These are phyloP conservation scores for Hygrophorus pudorinus DNA, from an alignment of 768 basidiomycete species.

Conservation along the genomic window DNA sequence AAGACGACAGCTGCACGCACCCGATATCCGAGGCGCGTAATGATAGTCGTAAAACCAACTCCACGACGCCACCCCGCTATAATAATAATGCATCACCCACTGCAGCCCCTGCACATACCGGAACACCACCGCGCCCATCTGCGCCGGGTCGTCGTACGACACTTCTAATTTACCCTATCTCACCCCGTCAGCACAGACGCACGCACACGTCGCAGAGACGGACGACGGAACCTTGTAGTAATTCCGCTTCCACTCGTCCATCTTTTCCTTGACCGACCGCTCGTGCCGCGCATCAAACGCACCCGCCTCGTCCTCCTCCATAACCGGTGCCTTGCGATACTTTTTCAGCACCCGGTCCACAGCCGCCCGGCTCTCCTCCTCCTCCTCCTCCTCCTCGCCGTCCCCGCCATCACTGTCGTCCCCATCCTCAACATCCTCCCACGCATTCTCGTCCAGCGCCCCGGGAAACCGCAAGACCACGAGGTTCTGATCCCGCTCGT, in stretches of 20 bases:
- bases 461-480: slow-evolving; percentile 59
- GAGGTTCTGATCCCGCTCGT: slow-evolving; percentile 71
- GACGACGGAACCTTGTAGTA: slow-evolving; percentile 69
- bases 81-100: slow-evolving; percentile 99
- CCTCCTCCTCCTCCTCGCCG: slow-evolving; percentile 45
- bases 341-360: slow-evolving; percentile 78
- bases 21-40: slow-evolving; percentile 93
- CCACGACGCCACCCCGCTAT: slow-evolving; percentile 95
- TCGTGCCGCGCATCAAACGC: slow-evolving; percentile 78
- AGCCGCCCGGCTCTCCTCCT: slow-evolving; percentile 62
- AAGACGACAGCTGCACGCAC: slow-evolving; percentile 30
- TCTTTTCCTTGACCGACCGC: slow-evolving; percentile 62
- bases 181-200: neutral
- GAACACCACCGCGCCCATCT: slow-evolving; percentile 62
- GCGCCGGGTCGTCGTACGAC: slow-evolving; percentile 56
- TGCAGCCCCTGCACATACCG: slow-evolving; percentile 91
- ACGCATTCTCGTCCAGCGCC: slow-evolving; percentile 22
- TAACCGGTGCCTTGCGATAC: slow-evolving; percentile 77
- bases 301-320: slow-evolving; percentile 59
- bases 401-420: slow-evolving; percentile 47
- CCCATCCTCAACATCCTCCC: slow-evolving; percentile 29
- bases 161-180: slow-evolving; percentile 79
- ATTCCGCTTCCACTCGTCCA: slow-evolving; percentile 84
- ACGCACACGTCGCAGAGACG: neutral
- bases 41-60: slow-evolving; percentile 99